Conservation (phyloP, 2,329 filamentous ascomycete species). For the Fusarium setosum region DNA sequence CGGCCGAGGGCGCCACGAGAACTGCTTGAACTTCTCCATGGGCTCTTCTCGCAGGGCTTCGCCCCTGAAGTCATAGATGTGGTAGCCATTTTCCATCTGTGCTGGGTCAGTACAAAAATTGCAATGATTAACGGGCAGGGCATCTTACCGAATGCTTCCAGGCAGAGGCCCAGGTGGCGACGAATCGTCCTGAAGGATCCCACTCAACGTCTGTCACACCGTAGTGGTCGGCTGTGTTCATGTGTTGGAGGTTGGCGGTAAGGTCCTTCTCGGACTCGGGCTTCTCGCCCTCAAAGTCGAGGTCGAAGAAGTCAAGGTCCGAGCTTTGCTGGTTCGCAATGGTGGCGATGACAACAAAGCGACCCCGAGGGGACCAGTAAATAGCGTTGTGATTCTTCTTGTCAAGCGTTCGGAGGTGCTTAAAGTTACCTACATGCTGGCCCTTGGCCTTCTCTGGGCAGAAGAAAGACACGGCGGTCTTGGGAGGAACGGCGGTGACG, state of each 20-base stretch:
- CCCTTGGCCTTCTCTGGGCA: constrained; percentile 95
- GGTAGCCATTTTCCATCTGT: constrained; percentile 99
- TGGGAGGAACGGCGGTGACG: constrained; percentile 85
- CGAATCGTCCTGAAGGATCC: constrained; percentile 95
- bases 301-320: constrained; percentile 96
- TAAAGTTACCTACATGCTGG: constrained; percentile 87
- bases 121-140: constrained; percentile 21
- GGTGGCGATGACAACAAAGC: constrained; percentile 94
- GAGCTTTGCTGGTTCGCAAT: constrained; percentile 93
- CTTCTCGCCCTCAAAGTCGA: constrained; percentile 98
- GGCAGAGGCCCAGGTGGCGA: constrained; percentile 90
- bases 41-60: constrained; percentile 89
- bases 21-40: constrained; percentile 98
- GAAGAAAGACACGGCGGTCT: constrained; percentile 96
- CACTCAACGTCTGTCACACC: constrained; percentile 98
- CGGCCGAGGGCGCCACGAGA: constrained; percentile 92
- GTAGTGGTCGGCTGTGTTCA: constrained; percentile 95
- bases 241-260: constrained; percentile 92
- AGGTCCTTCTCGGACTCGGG: constrained; percentile 93
- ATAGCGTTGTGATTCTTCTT: constrained; percentile 99
- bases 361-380: constrained; percentile 97
- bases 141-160: constrained; percentile 92
- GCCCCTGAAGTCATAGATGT: constrained; percentile 97
- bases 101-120: constrained; percentile 16
- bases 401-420: constrained; percentile 92